Evolutionary conservation across 139 green algal species (phyloP).

Genomic region (Chlorella vulgaris): DNA sequence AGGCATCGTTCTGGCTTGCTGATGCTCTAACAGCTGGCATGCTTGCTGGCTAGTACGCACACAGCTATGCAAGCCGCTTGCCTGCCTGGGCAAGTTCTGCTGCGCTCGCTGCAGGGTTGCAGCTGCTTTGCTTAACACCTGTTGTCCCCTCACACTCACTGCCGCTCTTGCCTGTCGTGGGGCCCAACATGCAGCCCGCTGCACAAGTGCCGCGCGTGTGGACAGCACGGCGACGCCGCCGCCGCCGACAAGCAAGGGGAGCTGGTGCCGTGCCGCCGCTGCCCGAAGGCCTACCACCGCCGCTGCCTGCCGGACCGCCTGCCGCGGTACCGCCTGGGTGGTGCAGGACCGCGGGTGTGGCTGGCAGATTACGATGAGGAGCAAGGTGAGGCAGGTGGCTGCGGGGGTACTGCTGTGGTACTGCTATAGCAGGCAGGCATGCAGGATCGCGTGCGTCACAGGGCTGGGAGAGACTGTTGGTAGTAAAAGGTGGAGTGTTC

Average conservation of each 20-base stretch:
- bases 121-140: too few relatives aligned
- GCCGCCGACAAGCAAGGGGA: slow-evolving; percentile 17
- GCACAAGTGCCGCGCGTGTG: slow-evolving; percentile 39
- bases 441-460: too few relatives aligned
- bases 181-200: slow-evolving; percentile 30
- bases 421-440: neutral
- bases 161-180: too few relatives aligned
- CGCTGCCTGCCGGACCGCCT: slow-evolving; percentile 46
- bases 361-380: slow-evolving; percentile 7
- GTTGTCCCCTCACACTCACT: too few relatives aligned
- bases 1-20: too few relatives aligned
- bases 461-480: too few relatives aligned
- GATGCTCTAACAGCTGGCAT: too few relatives aligned
- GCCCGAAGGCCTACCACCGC: slow-evolving; percentile 59
- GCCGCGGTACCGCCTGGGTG: neutral
- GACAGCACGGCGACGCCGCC: neutral
- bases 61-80: too few relatives aligned
- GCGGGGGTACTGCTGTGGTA: neutral
- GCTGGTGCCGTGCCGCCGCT: slow-evolving; percentile 61
- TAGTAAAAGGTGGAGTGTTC: too few relatives aligned
- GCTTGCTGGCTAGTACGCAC: neutral
- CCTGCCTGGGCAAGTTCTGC: neutral
- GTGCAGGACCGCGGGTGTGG: slow-evolving; percentile 8
- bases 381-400: neutral
- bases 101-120: too few relatives aligned